Evolutionary conservation across 2,329 filamentous ascomycete genomes (phyloP).

Genomic region (Dactylellina leptospora): DNA sequence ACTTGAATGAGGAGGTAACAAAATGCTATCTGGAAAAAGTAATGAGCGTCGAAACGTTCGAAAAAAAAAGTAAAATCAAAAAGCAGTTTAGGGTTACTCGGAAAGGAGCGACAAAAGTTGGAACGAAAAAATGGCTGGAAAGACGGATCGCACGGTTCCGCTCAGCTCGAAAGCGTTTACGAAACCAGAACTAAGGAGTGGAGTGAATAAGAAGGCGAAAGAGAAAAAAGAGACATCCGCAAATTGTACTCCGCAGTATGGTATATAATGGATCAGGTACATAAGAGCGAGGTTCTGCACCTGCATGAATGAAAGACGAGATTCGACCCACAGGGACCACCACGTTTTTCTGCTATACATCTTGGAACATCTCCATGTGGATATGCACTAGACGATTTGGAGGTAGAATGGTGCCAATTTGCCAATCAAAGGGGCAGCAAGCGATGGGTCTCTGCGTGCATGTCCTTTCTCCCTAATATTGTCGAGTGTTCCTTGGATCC

Average conservation of each 20-base stretch:
- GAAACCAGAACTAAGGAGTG: constrained; percentile 40
- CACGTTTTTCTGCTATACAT: constrained; percentile 49
- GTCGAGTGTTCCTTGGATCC: constrained; percentile 50
- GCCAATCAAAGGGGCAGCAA: constrained; percentile 27
- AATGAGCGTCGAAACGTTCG: constrained; percentile 37
- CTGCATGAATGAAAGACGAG: constrained; percentile 40
- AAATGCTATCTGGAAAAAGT: constrained; percentile 30
- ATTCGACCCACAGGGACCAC: constrained; percentile 51
- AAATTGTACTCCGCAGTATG: constrained; percentile 45
- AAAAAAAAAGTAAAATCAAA: constrained; percentile 15
- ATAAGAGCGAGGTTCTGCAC: constrained; percentile 35
- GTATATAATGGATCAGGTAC: constrained; percentile 51
- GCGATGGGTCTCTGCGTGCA: constrained; percentile 19
- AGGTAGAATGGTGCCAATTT: constrained; percentile 40
- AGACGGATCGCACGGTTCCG: constrained; percentile 45
- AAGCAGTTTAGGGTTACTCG: constrained; percentile 46
- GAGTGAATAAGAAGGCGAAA: constrained; percentile 29
- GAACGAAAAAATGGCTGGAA: constrained; percentile 37
- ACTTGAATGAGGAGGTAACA: constrained; percentile 32
- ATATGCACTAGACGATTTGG: constrained; percentile 32
- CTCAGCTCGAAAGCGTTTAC: constrained; percentile 45
- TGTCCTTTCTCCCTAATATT: constrained; percentile 17
- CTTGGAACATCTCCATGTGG: constrained; percentile 48
- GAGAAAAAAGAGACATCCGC: constrained; percentile 34
- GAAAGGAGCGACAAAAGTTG: constrained; percentile 51